Evolutionary conservation across 2,329 filamentous ascomycete genomes (phyloP), one percentile per base, ranked within the genome.

Genomic region (Camptophora hylomeconis): DNA sequence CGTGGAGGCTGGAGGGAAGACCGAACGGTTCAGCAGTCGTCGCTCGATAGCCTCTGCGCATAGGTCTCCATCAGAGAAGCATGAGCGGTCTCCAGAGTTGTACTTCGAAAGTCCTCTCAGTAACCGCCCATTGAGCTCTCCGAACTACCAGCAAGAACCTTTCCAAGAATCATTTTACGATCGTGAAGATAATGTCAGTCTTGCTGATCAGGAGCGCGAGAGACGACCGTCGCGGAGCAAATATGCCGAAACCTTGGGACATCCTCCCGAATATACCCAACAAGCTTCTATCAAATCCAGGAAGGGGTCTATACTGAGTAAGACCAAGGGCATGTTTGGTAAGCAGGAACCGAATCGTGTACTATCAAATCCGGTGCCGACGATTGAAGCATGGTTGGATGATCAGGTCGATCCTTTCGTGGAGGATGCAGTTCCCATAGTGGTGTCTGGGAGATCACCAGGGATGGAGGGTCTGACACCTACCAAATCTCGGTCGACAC

Each of bases 331-430:
- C 33, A 54, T 60, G 38, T 60, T 64, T 36, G 46, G 48, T n/a
- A 54, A 54, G 31, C 50, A 53, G 4, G 55, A 56, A 28, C 37
- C 46, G 10, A 42, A 53, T 16, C 42, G 48, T 8, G 50, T 56
- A 1, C 47, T 50, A 26, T 56, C 57, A 13, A 51, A 57, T 12
- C 61, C 61, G 24, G 54, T 63, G 9, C 60, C 61, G 29, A 68
- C 69, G 26, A 65, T 77, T 15, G 67, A 75, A 48, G 67, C 69
- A 26, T 77, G 72, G 72, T 59, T 77, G 5, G 63, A 62, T 2
- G 56, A 56, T 29, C 70, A 67, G 2, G 57, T 63, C 6, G 67
- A 72, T 47, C 65, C 67, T 2, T 69, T 72, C 33, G 36, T 61
- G 26, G 63, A 67, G n/a, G 47, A 47, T 13, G 40, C 47, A 17